Conservation (phyloP, 441 rosid genomes). For the Erodium texanum region DNA sequence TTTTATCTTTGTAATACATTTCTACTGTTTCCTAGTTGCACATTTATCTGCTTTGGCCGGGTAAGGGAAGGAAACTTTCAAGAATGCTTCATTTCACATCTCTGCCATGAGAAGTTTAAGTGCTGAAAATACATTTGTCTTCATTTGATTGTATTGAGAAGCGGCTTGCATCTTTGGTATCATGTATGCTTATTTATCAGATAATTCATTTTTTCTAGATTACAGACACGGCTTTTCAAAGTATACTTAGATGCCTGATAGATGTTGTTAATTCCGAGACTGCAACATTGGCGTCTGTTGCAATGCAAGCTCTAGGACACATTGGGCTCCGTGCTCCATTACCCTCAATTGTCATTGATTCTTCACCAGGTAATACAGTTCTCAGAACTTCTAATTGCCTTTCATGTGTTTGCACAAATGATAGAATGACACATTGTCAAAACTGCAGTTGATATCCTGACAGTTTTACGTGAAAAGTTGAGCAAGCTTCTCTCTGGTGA, state of each 20-base stretch:
- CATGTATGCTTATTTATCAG: background rate
- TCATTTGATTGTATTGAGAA: constrained; percentile 6
- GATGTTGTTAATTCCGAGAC: constrained; percentile 61
- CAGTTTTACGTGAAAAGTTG: constrained; percentile 56
- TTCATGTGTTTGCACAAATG: constrained; percentile 15
- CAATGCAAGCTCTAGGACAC: constrained; percentile 97
- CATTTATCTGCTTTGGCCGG: no score
- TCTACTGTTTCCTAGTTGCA: no score
- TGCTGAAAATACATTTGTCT: background rate
- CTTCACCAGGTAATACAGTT: constrained; percentile 56
- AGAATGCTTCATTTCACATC: no score
- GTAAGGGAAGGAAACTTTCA: no score
- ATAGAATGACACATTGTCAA: constrained; percentile 17
- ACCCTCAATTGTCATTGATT: constrained; percentile 47
- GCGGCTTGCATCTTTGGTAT: background rate
- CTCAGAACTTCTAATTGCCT: constrained; percentile 6
- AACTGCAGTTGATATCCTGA: constrained; percentile 57
- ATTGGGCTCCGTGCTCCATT: constrained; percentile 66
- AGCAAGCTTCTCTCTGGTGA: constrained; percentile 78
- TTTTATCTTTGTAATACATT: no score
- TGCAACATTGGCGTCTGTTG: constrained; percentile 70
- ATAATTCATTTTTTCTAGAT: constrained; percentile 35
- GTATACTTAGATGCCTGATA: constrained; percentile 57
- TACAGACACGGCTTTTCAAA: constrained; percentile 49
- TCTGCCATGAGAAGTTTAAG: no score